A percentile compares a stretch with the other conserved stretches of the same genome.
Conservation (phyloP, 306 rosid genomes). For the Carpinus fangiana region DNA sequence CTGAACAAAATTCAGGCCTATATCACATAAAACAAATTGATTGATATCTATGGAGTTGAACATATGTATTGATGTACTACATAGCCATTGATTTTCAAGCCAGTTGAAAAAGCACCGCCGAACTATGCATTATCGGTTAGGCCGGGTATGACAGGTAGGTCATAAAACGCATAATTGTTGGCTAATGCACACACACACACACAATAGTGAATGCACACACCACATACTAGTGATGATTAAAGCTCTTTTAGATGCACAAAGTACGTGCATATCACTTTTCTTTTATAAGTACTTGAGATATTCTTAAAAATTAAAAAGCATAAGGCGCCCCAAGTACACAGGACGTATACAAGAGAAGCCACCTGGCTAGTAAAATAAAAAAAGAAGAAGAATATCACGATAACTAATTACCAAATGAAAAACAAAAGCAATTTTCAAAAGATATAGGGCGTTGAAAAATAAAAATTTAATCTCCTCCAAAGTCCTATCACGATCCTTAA, state of each 20-base stretch:
- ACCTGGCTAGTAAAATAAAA: too few species aligned
- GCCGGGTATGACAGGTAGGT: background rate
- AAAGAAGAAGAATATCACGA: too few species aligned
- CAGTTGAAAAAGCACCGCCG: background rate
- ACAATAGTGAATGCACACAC: background rate
- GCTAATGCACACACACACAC: background rate
- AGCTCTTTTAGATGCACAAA: background rate
- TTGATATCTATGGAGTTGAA: background rate
- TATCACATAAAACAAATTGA: background rate
- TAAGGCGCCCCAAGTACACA: too few species aligned
- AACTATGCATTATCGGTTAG: background rate
- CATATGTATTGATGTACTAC: background rate
- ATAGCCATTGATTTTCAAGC: background rate
- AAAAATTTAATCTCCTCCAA: too few species aligned
- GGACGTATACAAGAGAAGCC: too few species aligned
- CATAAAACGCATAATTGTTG: background rate
- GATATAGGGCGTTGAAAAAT: too few species aligned
- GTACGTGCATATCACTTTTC: background rate
- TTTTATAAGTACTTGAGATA: too few species aligned
- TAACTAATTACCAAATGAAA: too few species aligned
- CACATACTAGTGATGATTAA: background rate
- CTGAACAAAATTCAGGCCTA: background rate
- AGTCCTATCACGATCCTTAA: too few species aligned
- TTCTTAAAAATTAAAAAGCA: too few species aligned
- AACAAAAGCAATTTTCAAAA: too few species aligned